Percentiles rank a stretch among this genome's conserved stretches.
Evolutionary conservation across 108 stramenopile genomes (phyloP).

Genomic region (Cyclostephanos invisitatus): DNA sequence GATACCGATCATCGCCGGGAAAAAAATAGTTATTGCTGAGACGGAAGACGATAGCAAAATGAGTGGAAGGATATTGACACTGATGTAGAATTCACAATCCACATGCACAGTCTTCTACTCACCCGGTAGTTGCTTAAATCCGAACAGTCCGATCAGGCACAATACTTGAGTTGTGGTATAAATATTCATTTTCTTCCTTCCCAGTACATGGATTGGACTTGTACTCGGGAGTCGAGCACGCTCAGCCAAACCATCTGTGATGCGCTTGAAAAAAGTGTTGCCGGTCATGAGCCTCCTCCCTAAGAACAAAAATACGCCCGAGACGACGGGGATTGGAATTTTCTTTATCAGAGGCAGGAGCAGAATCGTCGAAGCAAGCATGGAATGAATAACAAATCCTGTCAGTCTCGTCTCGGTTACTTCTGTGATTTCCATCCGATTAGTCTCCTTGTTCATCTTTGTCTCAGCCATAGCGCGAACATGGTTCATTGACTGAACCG

Average conservation of each 20-base stretch:
- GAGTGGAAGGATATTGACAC: too few relatives aligned
- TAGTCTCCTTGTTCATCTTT: conserved; percentile 74
- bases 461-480: conserved; percentile 86
- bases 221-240: conserved; percentile 54
- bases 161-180: conserved; percentile 70
- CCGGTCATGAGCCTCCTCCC: conserved; percentile 88
- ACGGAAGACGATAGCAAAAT: too few relatives aligned
- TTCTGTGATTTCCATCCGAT: conserved; percentile 68
- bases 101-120: too few relatives aligned
- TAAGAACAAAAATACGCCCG: conserved; percentile 93
- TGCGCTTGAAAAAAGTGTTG: conserved; percentile 75
- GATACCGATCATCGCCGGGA: conserved; percentile 91
- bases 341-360: conserved; percentile 78
- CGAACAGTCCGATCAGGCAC: conserved; percentile 84
- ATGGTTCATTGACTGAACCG: conserved; percentile 94
- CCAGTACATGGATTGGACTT: conserved; percentile 76
- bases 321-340: conserved; percentile 93
- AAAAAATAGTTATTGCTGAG: conserved; percentile 94
- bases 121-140: conserved; percentile 89
- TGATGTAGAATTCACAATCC: too few relatives aligned
- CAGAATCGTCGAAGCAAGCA: conserved; percentile 77
- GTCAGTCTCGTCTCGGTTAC: conserved; percentile 92
- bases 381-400: conserved; percentile 89
- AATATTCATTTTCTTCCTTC: conserved; percentile 70
- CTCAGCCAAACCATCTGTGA: conserved; percentile 74